Evolutionary conservation across 106 monocot species (phyloP).

Genomic region (Narthecium ossifragum): DNA sequence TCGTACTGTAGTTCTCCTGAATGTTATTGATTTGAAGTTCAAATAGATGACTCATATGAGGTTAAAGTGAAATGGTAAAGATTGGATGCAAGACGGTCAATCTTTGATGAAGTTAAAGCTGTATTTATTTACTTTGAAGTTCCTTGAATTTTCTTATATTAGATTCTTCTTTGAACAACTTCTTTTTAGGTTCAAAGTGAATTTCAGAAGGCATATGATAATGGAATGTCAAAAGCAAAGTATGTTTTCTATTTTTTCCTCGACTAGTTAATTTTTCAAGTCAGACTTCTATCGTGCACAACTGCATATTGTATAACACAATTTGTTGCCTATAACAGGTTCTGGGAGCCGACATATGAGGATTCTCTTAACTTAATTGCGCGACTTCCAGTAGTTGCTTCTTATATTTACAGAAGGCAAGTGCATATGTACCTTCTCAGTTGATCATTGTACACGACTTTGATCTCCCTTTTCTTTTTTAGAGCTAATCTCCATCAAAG

Average conservation of each 20-base stretch:
- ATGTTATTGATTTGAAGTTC: no score
- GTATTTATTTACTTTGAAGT: no score
- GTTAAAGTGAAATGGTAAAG: no score
- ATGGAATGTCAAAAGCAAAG: slow-evolving; percentile 76
- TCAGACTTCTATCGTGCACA: neutral
- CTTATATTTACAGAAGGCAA: slow-evolving; percentile 93
- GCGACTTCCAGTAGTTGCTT: slow-evolving; percentile 68
- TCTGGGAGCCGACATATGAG: slow-evolving; percentile 98
- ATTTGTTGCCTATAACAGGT: slow-evolving; percentile 42
- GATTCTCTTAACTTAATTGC: slow-evolving; percentile 92
- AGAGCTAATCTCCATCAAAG: no score
- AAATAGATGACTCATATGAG: no score
- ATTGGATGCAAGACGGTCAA: no score
- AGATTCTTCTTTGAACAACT: neutral
- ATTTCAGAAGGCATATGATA: slow-evolving; percentile 97
- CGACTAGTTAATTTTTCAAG: no score
- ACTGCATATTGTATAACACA: no score
- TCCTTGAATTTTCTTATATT: neutral
- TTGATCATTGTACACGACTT: neutral
- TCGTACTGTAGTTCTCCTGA: no score
- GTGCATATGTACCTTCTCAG: neutral
- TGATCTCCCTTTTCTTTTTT: no score
- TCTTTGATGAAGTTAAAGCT: no score
- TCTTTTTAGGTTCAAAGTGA: slow-evolving; percentile 54
- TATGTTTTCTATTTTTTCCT: slow-evolving; percentile 12